Base-by-base conservation (phyloP, 192 early-diverging fungal species). In the Coemansia sp. region DNA sequence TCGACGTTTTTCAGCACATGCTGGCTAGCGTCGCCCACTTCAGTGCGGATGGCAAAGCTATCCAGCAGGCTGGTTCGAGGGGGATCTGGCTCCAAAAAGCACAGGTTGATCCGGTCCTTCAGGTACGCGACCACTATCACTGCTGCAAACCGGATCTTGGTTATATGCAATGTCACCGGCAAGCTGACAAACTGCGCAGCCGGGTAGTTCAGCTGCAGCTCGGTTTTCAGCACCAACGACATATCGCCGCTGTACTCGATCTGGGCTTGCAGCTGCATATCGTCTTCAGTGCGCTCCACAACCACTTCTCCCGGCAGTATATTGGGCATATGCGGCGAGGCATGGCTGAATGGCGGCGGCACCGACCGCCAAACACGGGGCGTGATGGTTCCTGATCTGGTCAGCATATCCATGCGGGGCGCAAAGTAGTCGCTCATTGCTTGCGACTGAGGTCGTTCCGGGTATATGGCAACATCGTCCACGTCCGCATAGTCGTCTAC, bases 1-100 rank as follows among this genome's bases (percentile, higher is more conserved):
- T 86, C 88, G 8, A 92, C 87, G 56, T 92, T 92, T 62, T 89
- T 89, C 18, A 92, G 58, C 6, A 90, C 89, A 39, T 78, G 75
- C n/a, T 60, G 57, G 40, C 47, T 51, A 11, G 62, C 46, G 20
- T 78, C 75, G 48, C 75, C 75, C 9, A 78, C 62, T 38, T 78
- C 64, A 0, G 74, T 68, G 50, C 69, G 63, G 5, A 78, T 71
- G 12, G 36, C 28, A 48, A 78, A 68, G 32, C 48, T 41, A 30
- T 71, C 60, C 2, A 78, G 47, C 31, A 78, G 48, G 26, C 64
- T 71, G 8, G 63, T 7, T 12, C 56, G 56, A 7, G 75, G 60
- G 20, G 56, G 46, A 15, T 66, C 59, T 2, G 75, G 86, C 47
- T 87, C 85, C 30, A 90, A 60, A 41, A 92, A 85, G 34, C 86